These are phyloP conservation scores for Mikania micrantha DNA, from an alignment of 129 eudicot species.

Conservation along the genomic window DNA sequence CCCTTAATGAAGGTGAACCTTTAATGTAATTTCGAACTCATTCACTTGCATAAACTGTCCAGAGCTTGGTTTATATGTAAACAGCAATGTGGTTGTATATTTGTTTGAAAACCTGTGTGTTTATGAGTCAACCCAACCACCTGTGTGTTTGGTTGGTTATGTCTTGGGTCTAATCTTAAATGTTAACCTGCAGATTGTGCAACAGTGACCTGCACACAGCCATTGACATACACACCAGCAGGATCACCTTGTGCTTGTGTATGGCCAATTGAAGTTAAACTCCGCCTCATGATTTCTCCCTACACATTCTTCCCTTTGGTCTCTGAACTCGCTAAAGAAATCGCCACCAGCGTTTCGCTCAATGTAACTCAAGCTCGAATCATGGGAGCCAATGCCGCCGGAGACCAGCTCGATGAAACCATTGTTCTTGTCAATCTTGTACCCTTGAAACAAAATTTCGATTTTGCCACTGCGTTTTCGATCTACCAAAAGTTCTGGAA, in stretches of 20 bases:
- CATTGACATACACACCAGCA: constrained; percentile 70
- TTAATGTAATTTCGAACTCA: neutral
- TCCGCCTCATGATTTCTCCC: constrained; percentile 52
- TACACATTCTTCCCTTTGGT: constrained; percentile 84
- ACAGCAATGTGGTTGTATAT: neutral
- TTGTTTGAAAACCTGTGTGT: neutral
- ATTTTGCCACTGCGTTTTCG: constrained; percentile 41
- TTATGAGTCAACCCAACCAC: neutral
- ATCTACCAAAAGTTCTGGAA: constrained; percentile 76
- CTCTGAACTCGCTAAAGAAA: constrained; percentile 64
- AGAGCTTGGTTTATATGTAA: neutral
- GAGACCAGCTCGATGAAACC: constrained; percentile 67
- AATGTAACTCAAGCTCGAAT: constrained; percentile 81
- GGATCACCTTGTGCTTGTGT: constrained; percentile 92
- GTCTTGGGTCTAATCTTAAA: neutral
- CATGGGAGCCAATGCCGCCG: constrained; percentile 90
- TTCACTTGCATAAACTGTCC: neutral
- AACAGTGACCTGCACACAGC: constrained; percentile 65
- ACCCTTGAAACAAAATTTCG: constrained; percentile 44
- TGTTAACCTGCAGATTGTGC: constrained; percentile 57
- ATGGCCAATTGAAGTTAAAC: constrained; percentile 71
- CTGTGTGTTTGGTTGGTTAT: neutral
- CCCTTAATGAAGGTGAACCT: constrained; percentile 69
- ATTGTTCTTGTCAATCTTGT: constrained; percentile 70
- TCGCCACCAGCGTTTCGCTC: constrained; percentile 48